phyloP scores from a whole-genome alignment of 1,139 yeast genomes.

The Hyphopichia buzzinii region DNA sequence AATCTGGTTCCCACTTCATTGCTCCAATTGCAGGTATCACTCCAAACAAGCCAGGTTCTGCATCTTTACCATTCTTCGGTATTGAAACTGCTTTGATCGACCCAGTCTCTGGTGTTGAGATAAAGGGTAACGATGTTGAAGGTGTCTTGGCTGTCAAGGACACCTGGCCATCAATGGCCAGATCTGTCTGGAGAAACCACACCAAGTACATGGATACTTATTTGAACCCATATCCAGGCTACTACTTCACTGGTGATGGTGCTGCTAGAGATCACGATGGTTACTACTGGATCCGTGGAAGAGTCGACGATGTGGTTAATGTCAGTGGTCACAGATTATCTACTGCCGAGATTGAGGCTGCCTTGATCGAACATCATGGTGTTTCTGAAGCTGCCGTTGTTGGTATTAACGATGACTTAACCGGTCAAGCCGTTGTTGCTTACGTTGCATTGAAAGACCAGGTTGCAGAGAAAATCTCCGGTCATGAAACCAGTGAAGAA shows the following conservation, averaged over 20 bases:
- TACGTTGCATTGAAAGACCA: constrained; percentile 81
- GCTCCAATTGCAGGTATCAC: constrained; percentile 94
- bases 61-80: constrained; percentile 95
- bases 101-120: constrained; percentile 83
- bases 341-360: constrained; percentile 96
- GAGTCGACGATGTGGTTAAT: constrained; percentile 98
- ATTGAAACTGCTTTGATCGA: constrained; percentile 87
- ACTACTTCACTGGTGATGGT: constrained; percentile 98
- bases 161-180: constrained; percentile 98
- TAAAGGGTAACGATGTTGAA: constrained; percentile 87
- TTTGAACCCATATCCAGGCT: constrained; percentile 93
- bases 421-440: constrained; percentile 97
- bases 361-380: constrained; percentile 71
- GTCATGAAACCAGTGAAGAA: constrained; percentile 48
- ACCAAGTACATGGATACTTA: constrained; percentile 89
- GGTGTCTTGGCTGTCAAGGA: constrained; percentile 90
- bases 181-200: constrained; percentile 93
- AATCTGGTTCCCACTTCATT: constrained; percentile 93
- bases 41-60: constrained; percentile 97
- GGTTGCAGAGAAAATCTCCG: constrained; percentile 35
- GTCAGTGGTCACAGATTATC: constrained; percentile 97
- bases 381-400: constrained; percentile 96
- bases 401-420: constrained; percentile 89
- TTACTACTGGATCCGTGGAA: constrained; percentile 96
- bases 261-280: constrained; percentile 98